Base-by-base conservation (phyloP, 2,329 filamentous ascomycete genomes). In the Plenodomus lindquistii region DNA sequence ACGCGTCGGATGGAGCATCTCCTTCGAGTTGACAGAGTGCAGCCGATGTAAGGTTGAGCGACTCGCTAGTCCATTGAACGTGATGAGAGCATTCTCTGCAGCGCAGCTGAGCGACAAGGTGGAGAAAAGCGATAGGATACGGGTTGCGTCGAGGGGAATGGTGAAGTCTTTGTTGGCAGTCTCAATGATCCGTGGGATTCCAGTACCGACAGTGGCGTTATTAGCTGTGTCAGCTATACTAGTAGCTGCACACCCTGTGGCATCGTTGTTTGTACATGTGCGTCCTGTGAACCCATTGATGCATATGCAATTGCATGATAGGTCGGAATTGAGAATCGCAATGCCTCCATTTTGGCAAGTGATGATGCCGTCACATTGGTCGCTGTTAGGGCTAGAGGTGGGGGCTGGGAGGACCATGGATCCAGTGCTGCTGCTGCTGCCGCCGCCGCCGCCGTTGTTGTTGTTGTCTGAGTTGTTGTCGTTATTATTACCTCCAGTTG, bases 21-120 rank as follows among this genome's bases (percentile, higher is more conserved):
- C 44, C 10, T 57, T 59, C 1, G 65, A 37, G 20, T 66, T 40
- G 35, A 70, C 42, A 8, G 59, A 56, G 5, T 60, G 51, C 36
- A 58, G 47, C n/a, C 34, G 29, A 16, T 44, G 29, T 6, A 37
- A 17, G 6, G 55, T 34, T 7, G 67, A 70, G 36, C 70, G 65
- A 40, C 67, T 66, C 5, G 70, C 60, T 9, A 72, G 60, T 1
- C 71, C 87, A 59, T 89, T 83, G 70, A 97, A 96, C 0, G 89
- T 91, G 15, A 97, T 87, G 3, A 99, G 79, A 0, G 91, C 87
- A 63, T 97, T 97, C 69, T 97, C 88, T 0, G 86, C 84, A 8
- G 84, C 84, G 71, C 94, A 99, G 45, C 88, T 91, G 15, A 96
- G 77, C 55, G 87, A 87, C 24, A 82, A 83, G 5, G 80, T 75